These are phyloP conservation scores for Narthecium ossifragum DNA, from an alignment of 106 monocot genomes.

Conservation along the genomic window DNA sequence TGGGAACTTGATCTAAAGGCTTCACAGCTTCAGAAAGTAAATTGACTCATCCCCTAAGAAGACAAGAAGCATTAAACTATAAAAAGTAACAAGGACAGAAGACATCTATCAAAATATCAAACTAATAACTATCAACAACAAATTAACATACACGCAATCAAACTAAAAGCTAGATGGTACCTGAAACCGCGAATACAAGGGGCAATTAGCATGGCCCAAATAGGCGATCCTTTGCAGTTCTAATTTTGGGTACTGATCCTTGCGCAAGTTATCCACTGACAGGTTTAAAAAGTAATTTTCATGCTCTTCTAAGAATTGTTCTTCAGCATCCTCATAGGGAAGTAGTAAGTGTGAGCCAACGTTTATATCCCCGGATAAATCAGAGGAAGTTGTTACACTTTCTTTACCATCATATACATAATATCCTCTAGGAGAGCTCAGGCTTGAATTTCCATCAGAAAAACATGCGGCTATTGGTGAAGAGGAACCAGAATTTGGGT, in stretches of 20 bases:
- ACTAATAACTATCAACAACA: no score
- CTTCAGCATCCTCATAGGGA: slow-evolving; percentile 34
- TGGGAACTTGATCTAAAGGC: no score
- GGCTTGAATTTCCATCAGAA: slow-evolving; percentile 14
- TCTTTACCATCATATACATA: slow-evolving; percentile 7
- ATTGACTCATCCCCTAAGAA: no score
- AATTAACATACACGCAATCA: no score
- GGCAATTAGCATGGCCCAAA: slow-evolving; percentile 23
- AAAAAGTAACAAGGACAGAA: no score
- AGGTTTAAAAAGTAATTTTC: slow-evolving; percentile 25
- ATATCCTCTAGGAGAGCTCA: slow-evolving; percentile 1
- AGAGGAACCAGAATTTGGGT: not conserved
- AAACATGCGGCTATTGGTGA: not conserved
- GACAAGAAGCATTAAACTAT: no score
- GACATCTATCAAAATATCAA: no score
- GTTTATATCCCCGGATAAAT: slow-evolving; percentile 5
- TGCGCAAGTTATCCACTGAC: slow-evolving; percentile 19
- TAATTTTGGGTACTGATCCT: slow-evolving; percentile 27
- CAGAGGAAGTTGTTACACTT: slow-evolving; percentile 8
- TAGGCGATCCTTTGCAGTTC: slow-evolving; percentile 18
- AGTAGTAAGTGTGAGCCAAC: slow-evolving; percentile 1
- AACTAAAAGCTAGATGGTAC: no score
- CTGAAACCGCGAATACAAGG: slow-evolving; percentile 25
- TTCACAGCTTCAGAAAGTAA: no score
- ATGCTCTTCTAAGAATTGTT: slow-evolving; percentile 28